Evolutionary conservation across 305 asterid genomes (phyloP), one percentile per base, ranked within the genome.

Genomic region (Rubia occidens): DNA sequence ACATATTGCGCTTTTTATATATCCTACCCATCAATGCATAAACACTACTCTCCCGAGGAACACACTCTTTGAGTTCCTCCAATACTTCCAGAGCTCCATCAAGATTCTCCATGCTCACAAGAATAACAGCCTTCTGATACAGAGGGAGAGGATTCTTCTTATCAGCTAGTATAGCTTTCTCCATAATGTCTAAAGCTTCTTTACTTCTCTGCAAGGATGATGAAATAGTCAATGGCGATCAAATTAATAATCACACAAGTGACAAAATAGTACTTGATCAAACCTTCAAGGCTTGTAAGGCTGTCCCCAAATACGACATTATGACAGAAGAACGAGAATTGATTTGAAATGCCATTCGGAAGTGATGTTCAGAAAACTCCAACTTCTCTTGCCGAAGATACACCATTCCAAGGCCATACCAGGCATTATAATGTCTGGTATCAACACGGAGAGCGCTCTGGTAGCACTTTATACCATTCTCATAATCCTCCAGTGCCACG

Each of bases 401-500:
- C 64, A 94, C 80, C 97, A 94, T 91, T 75, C 96, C 99, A 78
- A 94, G 94, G 64, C 99, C 99, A 76, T 94, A 86, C 99, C 97
- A 94, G 67, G 99, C 97, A 80, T 94, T 94, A 77, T 91, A 94
- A 85, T 94, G 99, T 65, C 97, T 83, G 64, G 90, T 74, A 80
- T 94, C 97, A 71, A 89, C 81, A 69, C 82, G 82, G 73, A 94
- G 95, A 66, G 97, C 97, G 78, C 78, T 86, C 73, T 91, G 96
- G 78, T 86, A 94, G 71, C 97, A 77, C 84, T 81, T 89, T 74
- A 91, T 82, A 71, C 96, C 96, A 67, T 82, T 94, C 81, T 91
- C 99, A 78, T 83, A 91, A 85, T 94, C 97, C 80, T 94, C 97
- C 72, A 94, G 75, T 56, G 97, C 89, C 62, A 91, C 96, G 32